These are phyloP conservation scores for Aspergillus nanangensis DNA, from an alignment of 495 filamentous ascomycete genomes.

Conservation along the genomic window DNA sequence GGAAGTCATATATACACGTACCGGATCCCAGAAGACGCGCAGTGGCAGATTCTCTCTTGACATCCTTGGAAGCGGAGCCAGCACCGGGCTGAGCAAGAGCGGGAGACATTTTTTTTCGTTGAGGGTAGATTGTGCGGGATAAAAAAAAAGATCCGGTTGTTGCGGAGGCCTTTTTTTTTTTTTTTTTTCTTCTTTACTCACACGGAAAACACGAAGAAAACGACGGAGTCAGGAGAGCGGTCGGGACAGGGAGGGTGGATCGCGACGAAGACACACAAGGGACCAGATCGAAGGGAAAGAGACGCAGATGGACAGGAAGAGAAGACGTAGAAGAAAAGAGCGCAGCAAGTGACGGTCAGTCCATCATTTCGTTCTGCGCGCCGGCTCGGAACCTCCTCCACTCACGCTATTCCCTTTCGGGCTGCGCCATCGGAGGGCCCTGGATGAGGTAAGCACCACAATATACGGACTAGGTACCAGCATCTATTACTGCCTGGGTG, in stretches of 20 bases:
- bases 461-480: no score
- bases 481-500: no score
- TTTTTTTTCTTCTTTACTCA: constrained; percentile 9
- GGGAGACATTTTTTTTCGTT: constrained; percentile 44
- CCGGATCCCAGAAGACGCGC: constrained; percentile 89
- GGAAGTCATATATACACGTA: constrained; percentile 35
- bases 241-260: no score
- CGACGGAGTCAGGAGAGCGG: constrained; percentile 3
- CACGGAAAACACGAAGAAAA: constrained; percentile 10
- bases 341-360: constrained; percentile 2
- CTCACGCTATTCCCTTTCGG: no score
- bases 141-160: neutral
- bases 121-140: neutral
- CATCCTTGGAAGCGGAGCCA: constrained; percentile 54
- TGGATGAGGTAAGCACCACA: no score
- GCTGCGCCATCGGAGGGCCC: no score
- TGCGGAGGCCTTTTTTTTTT: neutral
- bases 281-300: no score
- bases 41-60: constrained; percentile 83
- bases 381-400: no score
- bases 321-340: constrained; percentile 1
- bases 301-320: no score
- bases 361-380: no score
- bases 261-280: no score
- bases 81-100: constrained; percentile 40